These are phyloP conservation scores for Colletotrichum cuscutae DNA, from an alignment of 2,329 filamentous ascomycete species.

Conservation along the genomic window DNA sequence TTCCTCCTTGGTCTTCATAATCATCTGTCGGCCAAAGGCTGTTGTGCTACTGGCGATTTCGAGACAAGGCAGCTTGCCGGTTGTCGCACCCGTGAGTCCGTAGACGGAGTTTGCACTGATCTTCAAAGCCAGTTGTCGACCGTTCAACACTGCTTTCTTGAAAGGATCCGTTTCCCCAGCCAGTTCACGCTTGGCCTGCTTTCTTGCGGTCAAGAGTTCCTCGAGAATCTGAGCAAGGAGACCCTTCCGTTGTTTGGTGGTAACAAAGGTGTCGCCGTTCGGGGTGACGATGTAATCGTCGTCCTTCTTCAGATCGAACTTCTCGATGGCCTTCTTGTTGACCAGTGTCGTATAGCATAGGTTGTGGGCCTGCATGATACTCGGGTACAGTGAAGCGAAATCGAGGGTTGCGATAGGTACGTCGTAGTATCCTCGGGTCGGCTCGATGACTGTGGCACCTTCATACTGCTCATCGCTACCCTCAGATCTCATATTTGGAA, in stretches of 20 bases:
- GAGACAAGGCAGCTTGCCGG: conserved; percentile 94
- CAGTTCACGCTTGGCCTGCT: conserved; percentile 91
- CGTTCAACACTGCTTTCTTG: conserved; percentile 97
- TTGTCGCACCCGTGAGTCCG: conserved; percentile 94
- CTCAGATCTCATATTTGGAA: conserved; percentile 83
- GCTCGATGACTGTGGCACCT: conserved; percentile 97
- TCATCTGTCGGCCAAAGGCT: conserved; percentile 97
- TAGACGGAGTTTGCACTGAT: conserved; percentile 98
- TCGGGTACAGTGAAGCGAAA: conserved; percentile 98
- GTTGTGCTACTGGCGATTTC: conserved; percentile 97
- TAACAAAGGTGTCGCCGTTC: conserved; percentile 93
- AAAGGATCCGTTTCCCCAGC: conserved; percentile 92
- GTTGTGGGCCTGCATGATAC: conserved; percentile 99
- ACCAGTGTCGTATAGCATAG: conserved; percentile 96
- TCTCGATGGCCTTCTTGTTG: conserved; percentile 81
- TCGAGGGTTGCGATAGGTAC: conserved; percentile 96
- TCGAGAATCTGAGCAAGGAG: conserved; percentile 95
- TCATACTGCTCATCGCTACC: conserved; percentile 89
- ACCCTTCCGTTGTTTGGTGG: conserved; percentile 87
- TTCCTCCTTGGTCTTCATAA: conserved; percentile 96
- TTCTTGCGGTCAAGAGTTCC: conserved; percentile 90
- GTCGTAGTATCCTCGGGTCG: conserved; percentile 91
- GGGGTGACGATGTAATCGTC: conserved; percentile 97
- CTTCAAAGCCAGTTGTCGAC: conserved; percentile 95
- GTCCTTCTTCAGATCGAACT: conserved; percentile 81